These are phyloP conservation scores for Pontederia crassipes DNA, from an alignment of 176 grass and related monocot genomes.

Conservation along the genomic window DNA sequence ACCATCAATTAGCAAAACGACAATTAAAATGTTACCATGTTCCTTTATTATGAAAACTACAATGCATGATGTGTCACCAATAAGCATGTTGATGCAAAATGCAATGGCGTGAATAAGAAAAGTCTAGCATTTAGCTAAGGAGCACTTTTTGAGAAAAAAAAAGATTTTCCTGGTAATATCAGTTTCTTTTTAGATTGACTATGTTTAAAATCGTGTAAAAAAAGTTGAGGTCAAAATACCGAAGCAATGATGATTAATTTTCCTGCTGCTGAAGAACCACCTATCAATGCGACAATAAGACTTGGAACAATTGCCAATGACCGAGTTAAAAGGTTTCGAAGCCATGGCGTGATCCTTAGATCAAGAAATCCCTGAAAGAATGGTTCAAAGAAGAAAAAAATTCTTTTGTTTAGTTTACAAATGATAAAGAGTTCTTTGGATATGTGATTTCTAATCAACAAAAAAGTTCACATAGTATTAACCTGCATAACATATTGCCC, in stretches of 20 bases:
- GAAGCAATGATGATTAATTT: slow-evolving; percentile 96
- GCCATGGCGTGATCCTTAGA: slow-evolving; percentile 86
- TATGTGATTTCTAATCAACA: background rate
- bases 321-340: slow-evolving; percentile 80
- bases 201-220: background rate
- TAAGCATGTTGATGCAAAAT: too few species aligned
- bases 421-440: background rate
- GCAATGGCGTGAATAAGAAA: too few species aligned
- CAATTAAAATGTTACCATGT: too few species aligned
- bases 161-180: background rate
- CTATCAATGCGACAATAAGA: slow-evolving; percentile 73
- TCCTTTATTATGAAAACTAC: too few species aligned
- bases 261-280: slow-evolving; percentile 89
- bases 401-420: background rate
- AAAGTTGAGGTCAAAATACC: slow-evolving; percentile 26
- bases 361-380: slow-evolving; percentile 75
- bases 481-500: slow-evolving; percentile 99
- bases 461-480: background rate
- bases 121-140: too few species aligned
- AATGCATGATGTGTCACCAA: too few species aligned
- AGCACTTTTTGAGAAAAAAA: too few species aligned
- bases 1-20: too few species aligned
- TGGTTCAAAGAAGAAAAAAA: background rate
- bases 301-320: slow-evolving; percentile 92
- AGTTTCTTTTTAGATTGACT: background rate